Evolutionary conservation across 345 rosid species (phyloP), one percentile per base, ranked within the genome.

Genomic region (Citrus unshiu): DNA sequence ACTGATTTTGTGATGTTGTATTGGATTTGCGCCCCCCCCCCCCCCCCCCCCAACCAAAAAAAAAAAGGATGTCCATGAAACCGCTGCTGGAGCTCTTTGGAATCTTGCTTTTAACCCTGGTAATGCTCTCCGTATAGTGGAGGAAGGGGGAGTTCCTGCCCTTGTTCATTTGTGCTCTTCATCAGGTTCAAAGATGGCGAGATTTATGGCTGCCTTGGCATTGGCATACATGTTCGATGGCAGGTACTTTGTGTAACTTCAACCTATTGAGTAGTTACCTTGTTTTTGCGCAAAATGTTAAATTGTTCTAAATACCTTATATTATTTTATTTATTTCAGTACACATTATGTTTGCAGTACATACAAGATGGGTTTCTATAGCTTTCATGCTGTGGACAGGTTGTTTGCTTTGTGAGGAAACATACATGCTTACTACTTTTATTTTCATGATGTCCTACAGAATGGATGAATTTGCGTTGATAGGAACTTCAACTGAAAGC

Each of bases 31-130:
- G 6, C 35, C 1, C 43, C 1, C 43, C 43, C 43, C 43, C 10
- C 9, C 43, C 40, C 9, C 9, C 9, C 40, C 2, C 0, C 40
- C 9, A 7, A 32, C 0, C 7, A 37, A 37, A 39, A 39, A 39
- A 39, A 39, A 39, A 39, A 39, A 93, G 97, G 97, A 91, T 90
- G 97, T 93, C 79, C 95, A 91, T 86, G 97, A 93, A 84, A 91
- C 95, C n/a, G 97, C 97, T 25, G 95, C 93, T 5, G 95, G 95
- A 70, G 97, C 97, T 73, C 88, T 93, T 54, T 91, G 95, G 97
- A 93, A 93, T 82, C 95, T 93, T 81, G 97, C 97, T 77, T 93
- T 91, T 75, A 90, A 89, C 78, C 89, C 89, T 64, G 89, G 90
- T 18, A 93, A 91, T 72, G 97, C 95, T 74, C 88, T 91, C 24